phyloP scores from a whole-genome alignment of 345 rosid genomes.

The Eucalyptus shirleyi region DNA sequence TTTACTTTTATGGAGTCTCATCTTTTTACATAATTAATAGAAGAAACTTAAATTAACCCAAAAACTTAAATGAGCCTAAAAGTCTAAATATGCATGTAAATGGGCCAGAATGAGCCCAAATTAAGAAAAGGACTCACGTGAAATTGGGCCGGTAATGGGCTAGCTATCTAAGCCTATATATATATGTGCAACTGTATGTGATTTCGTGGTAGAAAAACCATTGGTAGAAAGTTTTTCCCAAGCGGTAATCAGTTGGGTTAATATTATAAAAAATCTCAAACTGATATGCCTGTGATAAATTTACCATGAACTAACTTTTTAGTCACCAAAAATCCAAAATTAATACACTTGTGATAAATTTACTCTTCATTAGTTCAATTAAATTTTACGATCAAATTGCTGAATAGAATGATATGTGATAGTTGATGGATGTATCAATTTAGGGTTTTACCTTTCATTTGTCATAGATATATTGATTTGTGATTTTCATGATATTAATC shows the following conservation, averaged over 20 bases:
- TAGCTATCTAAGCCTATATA: neutral
- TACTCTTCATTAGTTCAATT: fast-evolving
- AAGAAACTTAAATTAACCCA: neutral
- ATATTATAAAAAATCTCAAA: no score
- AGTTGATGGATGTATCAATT: fast-evolving
- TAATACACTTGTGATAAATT: no score
- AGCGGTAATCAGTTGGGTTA: no score
- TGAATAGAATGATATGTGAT: fast-evolving
- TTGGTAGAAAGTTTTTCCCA: no score
- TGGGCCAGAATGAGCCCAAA: neutral
- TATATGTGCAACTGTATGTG: no score
- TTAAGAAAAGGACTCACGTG: neutral
- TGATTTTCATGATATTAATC: no score
- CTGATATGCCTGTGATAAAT: fast-evolving
- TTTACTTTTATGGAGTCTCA: neutral
- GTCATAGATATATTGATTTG: fast-evolving
- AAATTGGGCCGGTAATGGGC: neutral
- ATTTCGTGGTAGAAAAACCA: no score
- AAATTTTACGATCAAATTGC: no score
- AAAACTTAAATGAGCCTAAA: neutral
- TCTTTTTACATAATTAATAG: neutral
- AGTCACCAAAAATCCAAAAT: no score
- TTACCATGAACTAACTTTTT: fast-evolving
- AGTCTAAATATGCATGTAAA: neutral
- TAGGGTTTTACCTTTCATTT: fast-evolving